These are phyloP conservation scores for Nakazawaea populi DNA, from an alignment of 805 yeast genomes.

Conservation along the genomic window DNA sequence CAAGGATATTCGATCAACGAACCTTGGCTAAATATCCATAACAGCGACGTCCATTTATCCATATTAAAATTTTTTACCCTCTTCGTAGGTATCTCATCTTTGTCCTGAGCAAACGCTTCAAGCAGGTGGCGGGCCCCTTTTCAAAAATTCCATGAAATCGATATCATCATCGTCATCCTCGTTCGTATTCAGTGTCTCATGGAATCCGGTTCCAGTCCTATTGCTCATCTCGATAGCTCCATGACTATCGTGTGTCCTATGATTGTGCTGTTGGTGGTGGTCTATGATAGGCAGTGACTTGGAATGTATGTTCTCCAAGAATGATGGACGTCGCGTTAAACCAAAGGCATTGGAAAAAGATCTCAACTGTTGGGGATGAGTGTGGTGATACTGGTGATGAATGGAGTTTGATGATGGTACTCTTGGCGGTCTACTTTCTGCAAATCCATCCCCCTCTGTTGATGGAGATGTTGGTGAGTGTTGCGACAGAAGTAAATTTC, in stretches of 20 bases:
- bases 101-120: no score
- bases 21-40: no score
- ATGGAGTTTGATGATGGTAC: not conserved
- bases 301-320: slow-evolving; percentile 4
- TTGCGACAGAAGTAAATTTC: not conserved
- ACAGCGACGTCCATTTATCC: no score
- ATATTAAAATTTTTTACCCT: no score
- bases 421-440: not conserved
- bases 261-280: not conserved
- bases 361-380: not conserved
- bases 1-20: no score
- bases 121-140: slow-evolving; percentile 28
- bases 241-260: no score
- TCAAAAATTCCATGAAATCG: slow-evolving; percentile 42
- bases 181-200: not conserved
- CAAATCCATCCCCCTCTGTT: not conserved
- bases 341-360: slow-evolving; percentile 2
- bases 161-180: slow-evolving; percentile 27
- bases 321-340: slow-evolving; percentile 7
- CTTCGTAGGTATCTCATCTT: no score
- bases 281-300: not conserved
- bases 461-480: slow-evolving; percentile 6
- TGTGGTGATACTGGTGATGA: not conserved
- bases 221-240: no score
- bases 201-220: no score